Conservation (phyloP, 2,329 filamentous ascomycete species). For the Didymella lethalis region DNA sequence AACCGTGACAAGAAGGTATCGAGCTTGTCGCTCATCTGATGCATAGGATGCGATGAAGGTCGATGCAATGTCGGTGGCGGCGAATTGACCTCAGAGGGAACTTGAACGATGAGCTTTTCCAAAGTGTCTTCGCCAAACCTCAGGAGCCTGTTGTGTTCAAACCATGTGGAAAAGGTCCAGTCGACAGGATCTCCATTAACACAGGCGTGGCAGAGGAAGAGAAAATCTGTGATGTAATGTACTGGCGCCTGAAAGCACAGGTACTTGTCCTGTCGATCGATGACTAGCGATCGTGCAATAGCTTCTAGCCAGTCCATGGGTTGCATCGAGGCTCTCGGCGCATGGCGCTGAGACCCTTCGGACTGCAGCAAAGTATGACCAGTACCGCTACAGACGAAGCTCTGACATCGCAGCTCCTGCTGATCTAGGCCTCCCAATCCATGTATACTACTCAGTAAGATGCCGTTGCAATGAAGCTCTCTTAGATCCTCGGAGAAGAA, state of each 20-base stretch:
- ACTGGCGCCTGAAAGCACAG: conserved; percentile 36
- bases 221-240: conserved; percentile 38
- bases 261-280: conserved; percentile 45
- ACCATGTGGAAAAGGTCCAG: conserved; percentile 41
- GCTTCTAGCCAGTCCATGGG: conserved; percentile 32
- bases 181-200: conserved; percentile 31
- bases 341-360: conserved; percentile 5
- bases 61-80: conserved; percentile 23
- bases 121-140: conserved; percentile 29
- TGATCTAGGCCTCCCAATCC: conserved; percentile 37
- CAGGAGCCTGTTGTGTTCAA: conserved; percentile 32
- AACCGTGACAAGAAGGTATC: conserved; percentile 42
- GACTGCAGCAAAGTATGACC: conserved; percentile 30
- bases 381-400: conserved; percentile 31
- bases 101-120: conserved; percentile 22
- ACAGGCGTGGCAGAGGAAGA: conserved; percentile 36
- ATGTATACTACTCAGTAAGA: conserved; percentile 36
- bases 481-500: conserved; percentile 32
- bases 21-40: conserved; percentile 28
- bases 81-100: conserved; percentile 9
- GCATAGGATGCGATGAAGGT: conserved; percentile 28
- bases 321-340: conserved; percentile 20
- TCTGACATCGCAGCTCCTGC: conserved; percentile 39
- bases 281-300: conserved; percentile 37
- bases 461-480: conserved; percentile 37